Base-by-base conservation (phyloP, 768 basidiomycete genomes). In the Strobilomyces echinocephalus region DNA sequence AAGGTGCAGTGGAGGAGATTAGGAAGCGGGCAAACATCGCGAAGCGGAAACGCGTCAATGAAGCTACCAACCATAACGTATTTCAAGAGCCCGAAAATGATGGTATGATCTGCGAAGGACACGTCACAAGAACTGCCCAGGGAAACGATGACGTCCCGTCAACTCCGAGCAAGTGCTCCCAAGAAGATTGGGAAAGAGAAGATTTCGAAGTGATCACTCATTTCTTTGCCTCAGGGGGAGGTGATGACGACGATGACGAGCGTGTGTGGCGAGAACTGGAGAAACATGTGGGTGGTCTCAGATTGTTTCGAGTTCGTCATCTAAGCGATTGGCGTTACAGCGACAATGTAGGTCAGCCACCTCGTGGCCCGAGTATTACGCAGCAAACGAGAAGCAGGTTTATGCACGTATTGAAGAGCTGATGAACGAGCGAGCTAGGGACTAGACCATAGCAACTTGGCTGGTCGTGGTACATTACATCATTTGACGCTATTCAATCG, bases 181-280 rank as follows among this genome's bases (percentile, higher is more conserved):
- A 54, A 56, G 54, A 56, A 47, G 48, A 56, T 6, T 20, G 54
- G 46, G 61, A 67, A 47, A 61, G 35, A 53, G 67, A 74, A 46
- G 82, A 85, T 63, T 69, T 85, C n/a, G 70, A 79, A 16, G 62
- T 69, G 4, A 73, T 88, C 35, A 74, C 78, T 8, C 64, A 67
- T 10, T 87, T 84, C 59, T 83, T 87, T 59, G 79, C 78, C 11
- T 73, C 69, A 5, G 74, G 76, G 11, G 79, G 76, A 38, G 77
- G 77, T 11, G 75, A 79, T 5, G 75, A 77, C 1, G 71, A 74
- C 8, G 65, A 69, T 5, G 76, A 77, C n/a, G 70, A 71, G 21
- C 70, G 74, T n/a, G 69, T 83, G 33, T 88, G 83, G 81, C 70
- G 67, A 44, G 71, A 66, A 39, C 64, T 88, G 41, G 70, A 72